Evolutionary conservation across 257 asterid genomes (phyloP).

Genomic region (Penstemon davidsonii): DNA sequence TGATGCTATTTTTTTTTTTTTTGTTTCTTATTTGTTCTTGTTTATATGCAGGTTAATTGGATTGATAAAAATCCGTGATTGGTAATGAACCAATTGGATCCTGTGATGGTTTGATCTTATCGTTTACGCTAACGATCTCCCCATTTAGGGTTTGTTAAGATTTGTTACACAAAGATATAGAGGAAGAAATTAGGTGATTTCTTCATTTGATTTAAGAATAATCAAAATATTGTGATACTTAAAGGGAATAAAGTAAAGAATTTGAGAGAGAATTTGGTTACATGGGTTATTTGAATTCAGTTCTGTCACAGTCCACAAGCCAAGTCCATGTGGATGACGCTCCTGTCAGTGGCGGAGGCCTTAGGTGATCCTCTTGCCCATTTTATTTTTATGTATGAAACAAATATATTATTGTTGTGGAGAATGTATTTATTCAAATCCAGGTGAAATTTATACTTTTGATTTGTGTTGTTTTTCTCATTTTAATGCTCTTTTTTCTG

Average conservation of each 20-base stretch:
- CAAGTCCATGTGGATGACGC: slow-evolving; percentile 69
- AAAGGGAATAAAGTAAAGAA: slow-evolving; percentile 17
- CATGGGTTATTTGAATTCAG: slow-evolving; percentile 92
- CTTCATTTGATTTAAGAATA: slow-evolving; percentile 22
- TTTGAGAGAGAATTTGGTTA: slow-evolving; percentile 29
- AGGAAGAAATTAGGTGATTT: slow-evolving; percentile 27
- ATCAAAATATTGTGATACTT: slow-evolving; percentile 21
- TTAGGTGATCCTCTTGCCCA: slow-evolving; percentile 52
- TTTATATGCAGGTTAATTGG: slow-evolving; percentile 36
- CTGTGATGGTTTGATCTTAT: slow-evolving; percentile 39
- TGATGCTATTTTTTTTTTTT: slow-evolving; percentile 27
- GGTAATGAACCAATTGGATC: slow-evolving; percentile 32
- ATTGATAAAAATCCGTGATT: slow-evolving; percentile 23
- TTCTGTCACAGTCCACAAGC: slow-evolving; percentile 66
- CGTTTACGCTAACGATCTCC: slow-evolving; percentile 22
- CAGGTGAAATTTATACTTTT: neutral
- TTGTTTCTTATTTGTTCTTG: neutral
- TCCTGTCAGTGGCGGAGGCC: slow-evolving; percentile 96
- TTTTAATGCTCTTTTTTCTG: neutral
- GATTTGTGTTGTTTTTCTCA: neutral
- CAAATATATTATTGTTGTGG: slow-evolving; percentile 18
- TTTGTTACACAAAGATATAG: slow-evolving; percentile 13
- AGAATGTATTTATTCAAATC: slow-evolving; percentile 4
- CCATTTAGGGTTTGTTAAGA: slow-evolving; percentile 19
- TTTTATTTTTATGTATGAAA: slow-evolving; percentile 14